phyloP scores from a whole-genome alignment of 768 basidiomycete species.

The Trametes coccinea region DNA sequence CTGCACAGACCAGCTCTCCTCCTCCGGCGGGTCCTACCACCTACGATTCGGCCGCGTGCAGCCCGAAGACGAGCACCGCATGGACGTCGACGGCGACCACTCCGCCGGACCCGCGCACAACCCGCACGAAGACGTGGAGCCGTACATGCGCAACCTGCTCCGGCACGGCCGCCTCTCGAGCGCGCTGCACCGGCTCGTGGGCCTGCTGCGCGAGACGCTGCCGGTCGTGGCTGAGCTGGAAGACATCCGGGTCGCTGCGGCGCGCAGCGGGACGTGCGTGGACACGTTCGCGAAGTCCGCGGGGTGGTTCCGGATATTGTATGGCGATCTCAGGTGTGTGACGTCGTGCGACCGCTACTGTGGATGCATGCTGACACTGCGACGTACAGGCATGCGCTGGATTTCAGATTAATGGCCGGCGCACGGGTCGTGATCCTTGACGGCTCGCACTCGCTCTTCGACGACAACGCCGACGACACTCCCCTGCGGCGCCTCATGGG shows the following conservation, averaged over 20 bases:
- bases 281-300: slow-evolving; percentile 78
- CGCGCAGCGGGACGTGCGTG: slow-evolving; percentile 39
- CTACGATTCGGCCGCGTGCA: slow-evolving; percentile 65
- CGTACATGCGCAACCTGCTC: slow-evolving; percentile 70
- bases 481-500: neutral
- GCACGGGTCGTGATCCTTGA: slow-evolving; percentile 74
- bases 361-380: neutral
- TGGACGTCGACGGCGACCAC: slow-evolving; percentile 29
- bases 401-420: slow-evolving; percentile 72
- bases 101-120: slow-evolving; percentile 41
- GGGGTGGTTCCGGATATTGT: slow-evolving; percentile 80
- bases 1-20: slow-evolving; percentile 73
- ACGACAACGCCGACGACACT: slow-evolving; percentile 8
- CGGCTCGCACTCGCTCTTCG: slow-evolving; percentile 62
- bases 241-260: slow-evolving; percentile 39
- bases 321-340: slow-evolving; percentile 61
- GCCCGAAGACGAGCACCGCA: slow-evolving; percentile 22
- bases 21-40: slow-evolving; percentile 68
- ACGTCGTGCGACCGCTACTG: neutral
- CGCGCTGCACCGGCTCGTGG: slow-evolving; percentile 66
- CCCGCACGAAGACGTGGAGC: slow-evolving; percentile 80
- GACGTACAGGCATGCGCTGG: slow-evolving; percentile 64
- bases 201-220: slow-evolving; percentile 71
- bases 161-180: slow-evolving; percentile 66
- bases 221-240: slow-evolving; percentile 77